Conservation (phyloP, 2,329 filamentous ascomycete species). For the Fusarium anthophilum region DNA sequence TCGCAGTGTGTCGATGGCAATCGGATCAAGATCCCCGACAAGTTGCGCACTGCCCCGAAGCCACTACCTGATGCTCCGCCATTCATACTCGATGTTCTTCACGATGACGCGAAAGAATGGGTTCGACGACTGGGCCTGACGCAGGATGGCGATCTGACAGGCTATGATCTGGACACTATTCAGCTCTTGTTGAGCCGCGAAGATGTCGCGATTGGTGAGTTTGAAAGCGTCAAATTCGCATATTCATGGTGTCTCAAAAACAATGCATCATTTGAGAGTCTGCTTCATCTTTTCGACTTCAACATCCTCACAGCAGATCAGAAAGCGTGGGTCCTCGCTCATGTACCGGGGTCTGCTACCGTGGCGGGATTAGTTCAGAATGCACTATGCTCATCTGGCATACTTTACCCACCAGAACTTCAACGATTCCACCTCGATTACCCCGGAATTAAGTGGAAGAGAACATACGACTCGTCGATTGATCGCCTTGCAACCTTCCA, state of each 20-base stretch:
- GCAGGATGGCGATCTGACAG: fast-evolving
- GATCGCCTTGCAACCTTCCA: background rate
- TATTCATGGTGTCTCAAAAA: background rate
- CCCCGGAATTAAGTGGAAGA: background rate
- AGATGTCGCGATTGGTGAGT: background rate
- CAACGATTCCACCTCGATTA: background rate
- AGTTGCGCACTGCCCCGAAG: background rate
- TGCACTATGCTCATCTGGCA: background rate
- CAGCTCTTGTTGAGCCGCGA: background rate
- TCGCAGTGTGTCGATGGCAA: conserved; percentile 9
- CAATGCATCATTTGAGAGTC: background rate
- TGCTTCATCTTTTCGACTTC: background rate
- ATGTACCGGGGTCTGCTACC: fast-evolving
- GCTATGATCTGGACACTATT: background rate
- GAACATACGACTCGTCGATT: background rate
- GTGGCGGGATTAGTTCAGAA: background rate
- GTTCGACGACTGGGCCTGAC: background rate
- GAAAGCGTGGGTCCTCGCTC: background rate
- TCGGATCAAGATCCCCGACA: background rate
- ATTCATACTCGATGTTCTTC: conserved; percentile 1
- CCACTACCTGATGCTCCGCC: background rate
- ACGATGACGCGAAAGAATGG: background rate
- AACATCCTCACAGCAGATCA: background rate
- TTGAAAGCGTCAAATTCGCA: background rate
- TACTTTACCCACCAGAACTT: background rate